phyloP scores from a whole-genome alignment of 192 early-diverging fungal genomes.

The Kickxella alabastrina region DNA sequence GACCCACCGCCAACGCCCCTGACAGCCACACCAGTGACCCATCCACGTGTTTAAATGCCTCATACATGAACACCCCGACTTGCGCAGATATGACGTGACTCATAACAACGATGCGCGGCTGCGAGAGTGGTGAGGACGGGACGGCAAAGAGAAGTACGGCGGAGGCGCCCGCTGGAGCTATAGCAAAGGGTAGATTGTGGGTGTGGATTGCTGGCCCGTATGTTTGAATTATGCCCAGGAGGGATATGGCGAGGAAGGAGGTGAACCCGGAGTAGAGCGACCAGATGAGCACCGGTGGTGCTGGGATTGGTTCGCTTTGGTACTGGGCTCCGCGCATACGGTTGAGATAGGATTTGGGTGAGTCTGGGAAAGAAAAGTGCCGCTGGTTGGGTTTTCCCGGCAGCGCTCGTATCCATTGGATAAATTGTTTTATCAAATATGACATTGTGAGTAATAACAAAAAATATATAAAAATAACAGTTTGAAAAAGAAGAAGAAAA shows the following conservation, averaged over 20 bases:
- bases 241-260: conserved; percentile 31
- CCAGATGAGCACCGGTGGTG: conserved; percentile 38
- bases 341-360: conserved; percentile 13
- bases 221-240: conserved; percentile 28
- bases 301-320: conserved; percentile 10
- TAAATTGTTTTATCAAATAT: conserved; percentile 21
- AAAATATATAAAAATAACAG: neutral
- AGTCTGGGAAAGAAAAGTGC: conserved; percentile 22
- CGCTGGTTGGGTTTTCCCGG: conserved; percentile 33
- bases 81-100: conserved; percentile 39
- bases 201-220: conserved; percentile 38
- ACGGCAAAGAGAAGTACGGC: conserved; percentile 44
- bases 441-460: conserved; percentile 7
- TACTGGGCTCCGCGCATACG: conserved; percentile 48
- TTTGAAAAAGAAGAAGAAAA: neutral
- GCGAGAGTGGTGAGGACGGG: conserved; percentile 34
- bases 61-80: conserved; percentile 39
- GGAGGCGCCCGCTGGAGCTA: conserved; percentile 39
- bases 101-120: conserved; percentile 42
- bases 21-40: conserved; percentile 41
- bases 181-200: conserved; percentile 47
- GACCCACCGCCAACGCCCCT: conserved; percentile 35
- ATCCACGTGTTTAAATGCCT: conserved; percentile 27
- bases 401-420: conserved; percentile 28
- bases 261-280: conserved; percentile 28